Percentiles rank a stretch among this genome's conserved stretches.
Conservation (phyloP, 352 stramenopile genomes). For the Pseudoperonospora humuli region DNA sequence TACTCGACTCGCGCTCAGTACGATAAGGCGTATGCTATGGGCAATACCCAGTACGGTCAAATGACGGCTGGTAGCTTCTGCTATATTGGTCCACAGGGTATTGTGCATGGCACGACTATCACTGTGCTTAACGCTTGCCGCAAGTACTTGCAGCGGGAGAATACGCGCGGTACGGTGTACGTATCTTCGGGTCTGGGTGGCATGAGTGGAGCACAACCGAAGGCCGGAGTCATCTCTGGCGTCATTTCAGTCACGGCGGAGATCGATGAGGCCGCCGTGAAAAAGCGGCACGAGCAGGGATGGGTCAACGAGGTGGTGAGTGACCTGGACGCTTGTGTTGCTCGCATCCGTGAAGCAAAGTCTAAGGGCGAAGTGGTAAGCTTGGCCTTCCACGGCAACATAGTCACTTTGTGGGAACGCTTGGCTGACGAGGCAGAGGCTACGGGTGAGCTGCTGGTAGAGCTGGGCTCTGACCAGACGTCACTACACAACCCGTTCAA, state of each 20-base stretch:
- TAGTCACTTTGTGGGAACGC: conserved; percentile 83
- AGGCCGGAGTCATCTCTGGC: conserved; percentile 77
- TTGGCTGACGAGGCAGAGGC: conserved; percentile 61
- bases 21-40: conserved; percentile 84
- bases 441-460: conserved; percentile 64
- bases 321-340: conserved; percentile 60
- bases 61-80: conserved; percentile 89
- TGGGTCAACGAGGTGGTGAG: conserved; percentile 82
- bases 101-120: conserved; percentile 88
- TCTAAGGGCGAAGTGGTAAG: conserved; percentile 59
- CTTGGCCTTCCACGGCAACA: conserved; percentile 81
- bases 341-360: conserved; percentile 47
- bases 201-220: conserved; percentile 84
- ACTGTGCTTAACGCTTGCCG: conserved; percentile 85
- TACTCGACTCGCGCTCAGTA: conserved; percentile 82
- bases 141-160: conserved; percentile 75
- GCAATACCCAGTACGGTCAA: conserved; percentile 83
- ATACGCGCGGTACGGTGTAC: conserved; percentile 74
- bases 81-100: conserved; percentile 88
- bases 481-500: conserved; percentile 88
- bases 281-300: conserved; percentile 78
- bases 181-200: conserved; percentile 80
- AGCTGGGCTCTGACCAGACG: conserved; percentile 84
- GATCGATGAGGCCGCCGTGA: conserved; percentile 67
- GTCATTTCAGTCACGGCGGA: conserved; percentile 84